Base-by-base conservation (phyloP, 139 green algal species). In the Coccomyxa sp. region DNA sequence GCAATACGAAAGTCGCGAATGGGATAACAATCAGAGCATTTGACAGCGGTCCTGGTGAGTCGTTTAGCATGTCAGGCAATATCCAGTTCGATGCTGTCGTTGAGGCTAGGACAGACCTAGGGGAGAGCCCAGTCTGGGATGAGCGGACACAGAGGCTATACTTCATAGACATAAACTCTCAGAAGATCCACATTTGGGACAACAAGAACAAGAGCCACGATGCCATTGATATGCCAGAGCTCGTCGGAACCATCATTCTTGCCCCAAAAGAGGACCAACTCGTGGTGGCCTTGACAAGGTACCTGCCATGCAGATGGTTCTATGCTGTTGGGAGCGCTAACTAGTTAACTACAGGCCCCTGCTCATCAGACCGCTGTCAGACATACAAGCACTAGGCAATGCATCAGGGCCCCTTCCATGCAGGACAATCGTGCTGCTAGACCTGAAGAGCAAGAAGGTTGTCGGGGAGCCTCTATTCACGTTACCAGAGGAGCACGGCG, bases 161-260 rank as follows among this genome's bases (percentile, higher is more conserved):
- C 58, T 90, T 89, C 74, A 84, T 90, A 22, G 86, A 90, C 77
- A 89, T 90, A 70, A 90, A 88, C 44, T 29, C 75, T 18, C 82
- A 83, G 36, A 36, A 44, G 0, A 83, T 90, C 6, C 82, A 89
- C 24, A 40, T 69, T 6, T 88, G 70, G 16, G 34, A 75, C 16
- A 74, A 77, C 10, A 16, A 33, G 9, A 35, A 40, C 12, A 64
- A 68, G 14, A n/a, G 76, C 0, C 70, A 74, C 70, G 70, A 74
- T 41, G 34, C 27, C 29, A 82, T 82, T 38, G 38, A 68, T 24
- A 35, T 50, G 29, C 70, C 50, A 36, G 78, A 78, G 64, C 73
- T 73, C 0, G 71, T 86, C 1, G 84, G 70, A 27, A 77, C 68
- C 18, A 73, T 90, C 3, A 76, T 70, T 39, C 76, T 76, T 31